phyloP scores from a whole-genome alignment of 2,329 filamentous ascomycete genomes.

The Lachnellula occidentalis region DNA sequence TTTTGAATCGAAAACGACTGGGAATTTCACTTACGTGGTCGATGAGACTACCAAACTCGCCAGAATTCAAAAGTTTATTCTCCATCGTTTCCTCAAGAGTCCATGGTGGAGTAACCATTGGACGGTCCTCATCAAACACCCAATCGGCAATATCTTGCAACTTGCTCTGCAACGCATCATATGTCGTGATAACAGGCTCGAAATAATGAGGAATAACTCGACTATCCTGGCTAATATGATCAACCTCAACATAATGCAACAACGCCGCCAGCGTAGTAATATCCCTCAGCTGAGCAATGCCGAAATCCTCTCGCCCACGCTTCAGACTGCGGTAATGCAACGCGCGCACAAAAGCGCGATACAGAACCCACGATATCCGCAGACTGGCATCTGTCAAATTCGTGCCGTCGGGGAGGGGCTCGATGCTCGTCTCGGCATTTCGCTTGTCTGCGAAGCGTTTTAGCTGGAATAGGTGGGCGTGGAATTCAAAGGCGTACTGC shows the following conservation, averaged over 20 bases:
- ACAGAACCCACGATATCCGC: slow-evolving; percentile 8
- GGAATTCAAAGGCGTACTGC: too few relatives aligned
- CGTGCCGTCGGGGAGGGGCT: slow-evolving; percentile 1
- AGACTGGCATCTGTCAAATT: slow-evolving; percentile 1
- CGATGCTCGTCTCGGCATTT: background rate
- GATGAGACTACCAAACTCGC: background rate
- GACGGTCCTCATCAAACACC: background rate
- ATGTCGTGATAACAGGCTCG: background rate
- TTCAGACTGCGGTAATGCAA: slow-evolving; percentile 14
- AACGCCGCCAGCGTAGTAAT: background rate
- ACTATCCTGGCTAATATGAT: background rate
- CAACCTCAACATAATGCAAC: slow-evolving; percentile 5
- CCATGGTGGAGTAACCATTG: background rate
- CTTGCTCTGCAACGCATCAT: background rate
- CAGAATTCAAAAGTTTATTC: background rate
- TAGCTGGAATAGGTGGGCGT: background rate
- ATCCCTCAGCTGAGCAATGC: slow-evolving; percentile 1
- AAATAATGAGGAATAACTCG: background rate
- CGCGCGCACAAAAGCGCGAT: slow-evolving; percentile 13
- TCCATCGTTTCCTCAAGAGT: background rate
- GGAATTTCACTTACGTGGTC: background rate
- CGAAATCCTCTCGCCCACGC: background rate
- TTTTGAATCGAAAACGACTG: background rate
- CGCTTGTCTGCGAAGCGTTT: background rate
- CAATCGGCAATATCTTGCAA: background rate